These are phyloP conservation scores for Lactarius vividus DNA, from an alignment of 768 basidiomycete genomes.

Conservation along the genomic window DNA sequence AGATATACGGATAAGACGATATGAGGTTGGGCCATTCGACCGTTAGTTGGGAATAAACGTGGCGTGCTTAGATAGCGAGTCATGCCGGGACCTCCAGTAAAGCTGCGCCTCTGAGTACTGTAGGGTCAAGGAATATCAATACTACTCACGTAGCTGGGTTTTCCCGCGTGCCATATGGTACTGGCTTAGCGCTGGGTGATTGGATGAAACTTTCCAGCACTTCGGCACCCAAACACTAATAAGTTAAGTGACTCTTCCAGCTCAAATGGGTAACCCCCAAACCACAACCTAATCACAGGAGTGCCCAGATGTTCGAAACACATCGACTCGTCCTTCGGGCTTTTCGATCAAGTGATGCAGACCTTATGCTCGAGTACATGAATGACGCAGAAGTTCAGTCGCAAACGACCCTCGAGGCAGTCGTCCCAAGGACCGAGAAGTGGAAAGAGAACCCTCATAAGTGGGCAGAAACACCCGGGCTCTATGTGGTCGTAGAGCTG, in stretches of 20 bases:
- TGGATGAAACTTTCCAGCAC: neutral
- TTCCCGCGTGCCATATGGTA: neutral
- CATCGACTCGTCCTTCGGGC: constrained; percentile 3
- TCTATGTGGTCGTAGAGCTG: neutral
- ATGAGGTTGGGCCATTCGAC: neutral
- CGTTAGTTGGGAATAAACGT: neutral
- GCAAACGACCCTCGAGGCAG: neutral
- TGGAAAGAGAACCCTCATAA: constrained; percentile 1
- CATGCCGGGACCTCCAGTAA: neutral
- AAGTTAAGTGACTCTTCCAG: neutral
- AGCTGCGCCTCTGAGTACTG: neutral
- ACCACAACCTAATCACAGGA: neutral
- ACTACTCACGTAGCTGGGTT: neutral
- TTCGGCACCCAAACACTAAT: neutral
- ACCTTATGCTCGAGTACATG: neutral
- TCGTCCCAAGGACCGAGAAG: constrained; percentile 7
- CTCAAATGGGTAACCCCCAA: neutral
- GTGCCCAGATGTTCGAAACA: constrained; percentile 2
- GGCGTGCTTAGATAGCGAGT: neutral
- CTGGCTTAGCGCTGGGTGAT: neutral
- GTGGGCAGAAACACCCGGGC: neutral
- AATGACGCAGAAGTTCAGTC: neutral
- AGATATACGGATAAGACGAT: neutral
- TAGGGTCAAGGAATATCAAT: neutral
- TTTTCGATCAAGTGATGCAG: constrained; percentile 6